Conservation (phyloP, 2,329 filamentous ascomycete species). For the Colletotrichum sublineola region DNA sequence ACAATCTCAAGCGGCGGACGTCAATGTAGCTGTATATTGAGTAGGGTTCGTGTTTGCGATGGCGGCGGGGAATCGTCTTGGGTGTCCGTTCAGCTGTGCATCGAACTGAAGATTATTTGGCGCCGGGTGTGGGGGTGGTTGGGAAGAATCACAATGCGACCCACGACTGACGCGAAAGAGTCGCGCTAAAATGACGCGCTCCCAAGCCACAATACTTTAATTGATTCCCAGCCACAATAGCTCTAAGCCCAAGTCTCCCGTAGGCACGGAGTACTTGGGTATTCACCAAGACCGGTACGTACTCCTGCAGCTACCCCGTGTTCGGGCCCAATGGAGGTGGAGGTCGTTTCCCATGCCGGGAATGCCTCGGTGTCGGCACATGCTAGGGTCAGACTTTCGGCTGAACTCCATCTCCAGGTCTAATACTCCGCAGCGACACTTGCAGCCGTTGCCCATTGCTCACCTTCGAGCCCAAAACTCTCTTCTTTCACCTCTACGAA, state of each 20-base stretch:
- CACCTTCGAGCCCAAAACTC: slow-evolving; percentile 17
- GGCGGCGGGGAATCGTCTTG: slow-evolving; percentile 21
- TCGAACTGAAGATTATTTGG: slow-evolving; percentile 39
- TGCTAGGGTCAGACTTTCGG: slow-evolving; percentile 44
- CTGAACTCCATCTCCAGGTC: slow-evolving; percentile 30
- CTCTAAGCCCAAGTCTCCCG: not conserved
- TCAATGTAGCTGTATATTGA: slow-evolving; percentile 4
- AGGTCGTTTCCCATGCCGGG: slow-evolving; percentile 34
- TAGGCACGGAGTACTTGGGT: not conserved
- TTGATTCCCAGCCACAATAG: slow-evolving; percentile 30
- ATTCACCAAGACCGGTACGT: slow-evolving; percentile 27
- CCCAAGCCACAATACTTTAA: slow-evolving; percentile 35
- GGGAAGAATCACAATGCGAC: slow-evolving; percentile 46
- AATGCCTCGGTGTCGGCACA: slow-evolving; percentile 50
- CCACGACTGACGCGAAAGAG: slow-evolving; percentile 20
- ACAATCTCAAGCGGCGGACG: not conserved
- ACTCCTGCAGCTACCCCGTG: slow-evolving; percentile 32
- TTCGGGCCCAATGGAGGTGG: slow-evolving; percentile 38
- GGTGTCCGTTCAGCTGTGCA: slow-evolving; percentile 13
- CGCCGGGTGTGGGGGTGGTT: slow-evolving; percentile 45
- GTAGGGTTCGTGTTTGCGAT: slow-evolving; percentile 24
- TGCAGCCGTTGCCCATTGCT: slow-evolving; percentile 2
- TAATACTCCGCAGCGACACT: slow-evolving; percentile 28
- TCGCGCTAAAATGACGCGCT: slow-evolving; percentile 37
- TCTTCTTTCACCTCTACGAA: slow-evolving; percentile 21